Evolutionary conservation across 768 basidiomycete species (phyloP), one percentile per base, ranked within the genome.

Genomic region (Suillus ampliporus): DNA sequence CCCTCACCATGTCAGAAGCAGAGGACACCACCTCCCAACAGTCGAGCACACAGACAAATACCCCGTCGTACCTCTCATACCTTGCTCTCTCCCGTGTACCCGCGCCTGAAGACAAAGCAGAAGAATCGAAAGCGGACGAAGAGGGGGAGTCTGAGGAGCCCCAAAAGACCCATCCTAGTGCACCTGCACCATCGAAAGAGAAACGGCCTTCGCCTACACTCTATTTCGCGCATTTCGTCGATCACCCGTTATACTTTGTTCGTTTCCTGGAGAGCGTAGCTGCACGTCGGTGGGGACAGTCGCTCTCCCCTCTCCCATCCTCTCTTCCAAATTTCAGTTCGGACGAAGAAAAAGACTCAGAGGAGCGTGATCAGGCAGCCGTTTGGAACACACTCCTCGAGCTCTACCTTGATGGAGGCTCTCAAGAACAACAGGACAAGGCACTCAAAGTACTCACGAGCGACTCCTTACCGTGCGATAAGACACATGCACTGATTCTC

Each of bases 311-410:
- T 4, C 37, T 48, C 1, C 65, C 61, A 50, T 41, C 40, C n/a
- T 53, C 65, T 1, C 54, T 53, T 1, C 41, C 60, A 1, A 61
- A 71, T 14, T 9, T 63, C 1, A 66, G 68, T 26, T 59, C 64
- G 13, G 63, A 68, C 56, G 62, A 79, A 2, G 85, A 86, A 44
- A 84, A 84, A 56, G 78, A 79, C 34, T 71, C 75, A 0, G 91
- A 91, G 64, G 81, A 79, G 68, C 74, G 75, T 10, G 93, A 96
- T 70, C 94, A 94, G 69, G 81, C 84, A 10, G 90, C 95, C 0
- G 89, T 98, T 3, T 98, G 96, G 96, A 97, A 97, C 76, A 98
- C 96, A 11, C 80, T 99, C 3, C 79, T 99, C 63, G 97, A 99
- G 76, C 84, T 99, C 13, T 98, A 98, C 73, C 84, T 99, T 50